These are phyloP conservation scores for Aspergillus fijiensis DNA, from an alignment of 2,329 filamentous ascomycete species.

Conservation along the genomic window DNA sequence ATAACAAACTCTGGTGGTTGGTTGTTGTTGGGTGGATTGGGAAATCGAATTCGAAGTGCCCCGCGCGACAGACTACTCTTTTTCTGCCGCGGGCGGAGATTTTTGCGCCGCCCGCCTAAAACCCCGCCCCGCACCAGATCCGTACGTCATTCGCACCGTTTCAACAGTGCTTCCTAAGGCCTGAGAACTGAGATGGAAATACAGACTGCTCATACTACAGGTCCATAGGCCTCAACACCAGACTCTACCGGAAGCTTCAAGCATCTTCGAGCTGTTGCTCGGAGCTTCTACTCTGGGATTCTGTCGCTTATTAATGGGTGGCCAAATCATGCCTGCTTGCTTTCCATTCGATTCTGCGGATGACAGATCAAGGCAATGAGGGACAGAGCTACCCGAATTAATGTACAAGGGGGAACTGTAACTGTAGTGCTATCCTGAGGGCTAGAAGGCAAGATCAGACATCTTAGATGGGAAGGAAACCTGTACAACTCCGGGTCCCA, in stretches of 20 bases:
- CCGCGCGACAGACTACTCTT: slow-evolving; percentile 28
- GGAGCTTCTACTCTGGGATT: not conserved
- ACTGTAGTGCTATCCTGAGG: not conserved
- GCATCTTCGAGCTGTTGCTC: not conserved
- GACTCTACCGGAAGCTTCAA: too few species aligned
- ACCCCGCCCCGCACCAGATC: slow-evolving; percentile 10
- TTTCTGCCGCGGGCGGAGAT: slow-evolving; percentile 35
- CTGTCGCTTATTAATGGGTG: not conserved
- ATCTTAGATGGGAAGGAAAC: not conserved
- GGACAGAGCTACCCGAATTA: not conserved
- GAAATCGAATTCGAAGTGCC: slow-evolving; percentile 19
- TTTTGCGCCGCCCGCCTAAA: slow-evolving; percentile 13
- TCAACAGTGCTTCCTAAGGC: not conserved
- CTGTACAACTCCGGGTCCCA: not conserved
- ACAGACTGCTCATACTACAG: too few species aligned
- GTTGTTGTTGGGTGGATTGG: too few species aligned
- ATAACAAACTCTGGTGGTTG: not conserved
- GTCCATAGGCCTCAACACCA: too few species aligned
- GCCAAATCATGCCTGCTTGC: too few species aligned
- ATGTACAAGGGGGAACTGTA: not conserved
- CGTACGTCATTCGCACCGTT: slow-evolving; percentile 13
- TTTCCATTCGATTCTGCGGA: not conserved
- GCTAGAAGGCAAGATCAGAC: not conserved
- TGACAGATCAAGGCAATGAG: not conserved
- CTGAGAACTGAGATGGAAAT: not conserved